Conservation (phyloP, 202 grass and related monocot genomes). For the Schoenoplectus tabernaemontani region DNA sequence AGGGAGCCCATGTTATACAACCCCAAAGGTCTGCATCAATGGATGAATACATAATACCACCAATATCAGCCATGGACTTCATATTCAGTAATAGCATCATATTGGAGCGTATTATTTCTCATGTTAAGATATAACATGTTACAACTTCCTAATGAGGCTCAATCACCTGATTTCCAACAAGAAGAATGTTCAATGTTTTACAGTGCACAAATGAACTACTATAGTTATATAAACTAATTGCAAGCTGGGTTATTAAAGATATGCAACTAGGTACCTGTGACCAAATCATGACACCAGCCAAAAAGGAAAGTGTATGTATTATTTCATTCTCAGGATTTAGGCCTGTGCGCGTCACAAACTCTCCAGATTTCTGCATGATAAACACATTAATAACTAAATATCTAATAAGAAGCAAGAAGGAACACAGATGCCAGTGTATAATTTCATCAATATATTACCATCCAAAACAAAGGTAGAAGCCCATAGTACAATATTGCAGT, state of each 20-base stretch:
- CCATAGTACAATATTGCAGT: slow-evolving; percentile 76
- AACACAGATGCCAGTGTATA: background rate
- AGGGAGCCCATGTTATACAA: background rate
- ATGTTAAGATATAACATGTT: background rate
- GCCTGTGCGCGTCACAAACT: slow-evolving; percentile 41
- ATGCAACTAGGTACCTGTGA: slow-evolving; percentile 64
- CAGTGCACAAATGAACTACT: background rate
- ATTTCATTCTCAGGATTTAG: slow-evolving; percentile 85
- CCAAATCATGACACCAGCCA: slow-evolving; percentile 90
- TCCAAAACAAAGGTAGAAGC: slow-evolving; percentile 93
- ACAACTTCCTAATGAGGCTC: background rate
- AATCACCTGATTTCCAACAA: background rate
- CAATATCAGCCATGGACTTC: background rate
- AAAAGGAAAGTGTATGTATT: slow-evolving; percentile 90
- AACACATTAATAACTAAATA: slow-evolving; percentile 29
- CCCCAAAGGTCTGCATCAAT: background rate
- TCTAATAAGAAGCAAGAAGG: background rate
- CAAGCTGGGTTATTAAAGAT: background rate
- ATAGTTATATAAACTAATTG: background rate
- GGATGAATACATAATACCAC: background rate
- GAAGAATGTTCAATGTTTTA: background rate
- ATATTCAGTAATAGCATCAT: background rate
- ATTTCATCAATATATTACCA: slow-evolving; percentile 38
- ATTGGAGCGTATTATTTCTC: background rate
- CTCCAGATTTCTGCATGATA: slow-evolving; percentile 56